Evolutionary conservation across 495 filamentous ascomycete species (phyloP), one percentile per base, ranked within the genome.

Genomic region (Glonium stellatum): DNA sequence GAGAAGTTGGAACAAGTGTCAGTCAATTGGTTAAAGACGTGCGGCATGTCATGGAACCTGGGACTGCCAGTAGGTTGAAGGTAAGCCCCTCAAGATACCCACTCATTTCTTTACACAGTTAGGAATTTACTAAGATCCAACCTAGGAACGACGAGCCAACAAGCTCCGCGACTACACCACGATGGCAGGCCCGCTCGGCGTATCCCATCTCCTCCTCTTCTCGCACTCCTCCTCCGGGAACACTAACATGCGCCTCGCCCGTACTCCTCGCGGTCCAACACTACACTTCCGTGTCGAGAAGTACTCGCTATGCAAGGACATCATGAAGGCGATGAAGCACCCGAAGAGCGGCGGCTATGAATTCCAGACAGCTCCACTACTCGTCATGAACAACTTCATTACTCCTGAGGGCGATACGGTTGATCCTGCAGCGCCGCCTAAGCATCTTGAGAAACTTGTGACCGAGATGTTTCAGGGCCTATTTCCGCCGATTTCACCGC

Each of bases 351-450:
- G 86, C 51, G 85, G 84, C 58, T 91, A 92, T 71, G 89, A 96
- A 66, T 93, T 87, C 69, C 77, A 84, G 50, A 87, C 83, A 25
- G 81, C 92, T 1, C 92, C 92, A 52, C 75, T 97, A 70, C 80
- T 98, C 18, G 95, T 98, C 57, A 97, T 98, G 93, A 99, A 99
- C 76, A 96, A 96, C 70, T 96, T 99, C 74, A 82, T 80, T 36
- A 86, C 82, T 1, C 79, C 88, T 41, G 77, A 84, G n/a, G 83
- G 87, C 51, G 78, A 84, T 18, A 49, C 59, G 31, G 62, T 58
- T 39, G 57, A 54, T 22, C 46, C 54, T 18, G 52, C 47, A 18
- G 58, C 63, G 47, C 79, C 88, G 18, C 86, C 87, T 18, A 91
- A 89, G 66, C 90, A 96, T 60, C 87, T 97, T 67, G 95, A 99